Percentiles rank a stretch among this genome's conserved stretches.
phyloP scores from a whole-genome alignment of 345 rosid genomes.

The Erodium maritimum region DNA sequence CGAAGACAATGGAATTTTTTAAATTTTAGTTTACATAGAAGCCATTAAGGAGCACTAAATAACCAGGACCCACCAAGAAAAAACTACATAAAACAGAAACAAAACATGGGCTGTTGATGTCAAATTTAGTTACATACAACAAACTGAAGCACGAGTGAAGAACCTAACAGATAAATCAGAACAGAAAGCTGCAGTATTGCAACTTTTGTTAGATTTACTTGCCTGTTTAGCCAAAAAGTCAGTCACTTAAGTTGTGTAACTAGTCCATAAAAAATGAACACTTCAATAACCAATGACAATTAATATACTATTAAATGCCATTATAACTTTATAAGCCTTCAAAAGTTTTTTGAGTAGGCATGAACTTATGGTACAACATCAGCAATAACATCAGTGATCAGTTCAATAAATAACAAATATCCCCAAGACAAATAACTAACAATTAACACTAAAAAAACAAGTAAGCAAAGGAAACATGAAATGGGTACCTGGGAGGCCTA shows the following conservation, averaged over 20 bases:
- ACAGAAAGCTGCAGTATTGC: not conserved
- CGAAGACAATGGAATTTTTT: no score
- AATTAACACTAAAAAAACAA: conserved; percentile 1
- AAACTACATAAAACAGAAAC: no score
- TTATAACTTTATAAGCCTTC: no score
- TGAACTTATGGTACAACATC: not conserved
- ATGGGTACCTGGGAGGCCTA: conserved; percentile 72
- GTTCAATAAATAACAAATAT: not conserved
- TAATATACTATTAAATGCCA: not conserved
- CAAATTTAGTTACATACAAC: no score
- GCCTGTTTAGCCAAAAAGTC: not conserved
- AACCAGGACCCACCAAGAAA: no score
- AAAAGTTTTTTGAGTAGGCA: not conserved
- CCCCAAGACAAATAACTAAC: no score
- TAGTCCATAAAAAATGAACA: not conserved
- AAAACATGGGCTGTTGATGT: no score
- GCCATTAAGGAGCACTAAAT: no score
- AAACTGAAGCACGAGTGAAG: no score
- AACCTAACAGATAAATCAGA: no score
- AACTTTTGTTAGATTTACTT: not conserved
- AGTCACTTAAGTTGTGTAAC: not conserved
- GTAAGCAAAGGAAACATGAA: conserved; percentile 1
- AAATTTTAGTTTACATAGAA: no score
- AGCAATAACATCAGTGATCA: not conserved
- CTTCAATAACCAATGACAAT: not conserved